Evolutionary conservation across 768 basidiomycete genomes (phyloP).

Genomic region (Austroboletus festivus): DNA sequence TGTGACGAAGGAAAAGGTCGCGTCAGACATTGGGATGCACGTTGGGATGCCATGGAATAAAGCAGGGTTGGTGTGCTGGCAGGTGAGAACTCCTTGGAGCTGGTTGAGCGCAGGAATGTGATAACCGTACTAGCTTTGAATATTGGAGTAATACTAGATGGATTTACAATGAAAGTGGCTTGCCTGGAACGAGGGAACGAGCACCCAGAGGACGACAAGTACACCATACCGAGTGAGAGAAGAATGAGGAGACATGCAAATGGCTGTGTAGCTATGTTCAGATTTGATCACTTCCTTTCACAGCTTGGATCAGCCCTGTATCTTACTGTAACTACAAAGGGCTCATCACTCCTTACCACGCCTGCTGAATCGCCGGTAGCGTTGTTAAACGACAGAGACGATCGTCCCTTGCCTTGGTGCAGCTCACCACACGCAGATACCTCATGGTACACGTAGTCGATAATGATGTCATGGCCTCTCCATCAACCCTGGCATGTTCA

Average conservation of each 20-base stretch:
- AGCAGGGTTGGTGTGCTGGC: slow-evolving; percentile 37
- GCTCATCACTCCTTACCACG: slow-evolving; percentile 69
- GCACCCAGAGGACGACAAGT: slow-evolving; percentile 65
- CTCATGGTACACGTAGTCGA: slow-evolving; percentile 85
- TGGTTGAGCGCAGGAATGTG: slow-evolving; percentile 92
- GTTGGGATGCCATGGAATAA: slow-evolving; percentile 48
- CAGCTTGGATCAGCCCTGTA: slow-evolving; percentile 84
- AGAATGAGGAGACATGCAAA: slow-evolving; percentile 16
- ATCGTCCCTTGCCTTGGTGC: no score
- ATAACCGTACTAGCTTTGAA: slow-evolving; percentile 89
- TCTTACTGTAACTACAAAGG: slow-evolving; percentile 77
- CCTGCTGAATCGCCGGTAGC: slow-evolving; percentile 77
- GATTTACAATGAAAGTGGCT: neutral
- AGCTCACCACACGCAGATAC: no score
- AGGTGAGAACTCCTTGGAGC: slow-evolving; percentile 75
- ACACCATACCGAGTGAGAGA: slow-evolving; percentile 62
- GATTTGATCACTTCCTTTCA: no score
- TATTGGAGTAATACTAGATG: no score
- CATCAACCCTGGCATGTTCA: slow-evolving; percentile 58
- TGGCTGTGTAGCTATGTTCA: slow-evolving; percentile 5
- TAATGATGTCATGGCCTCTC: slow-evolving; percentile 78
- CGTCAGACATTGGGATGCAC: slow-evolving; percentile 78
- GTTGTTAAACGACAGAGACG: slow-evolving; percentile 67
- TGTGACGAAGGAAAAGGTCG: slow-evolving; percentile 79
- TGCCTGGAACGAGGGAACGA: slow-evolving; percentile 56